Base-by-base conservation (phyloP, 2,329 filamentous ascomycete genomes). In the Dothideomycetes sp. region DNA sequence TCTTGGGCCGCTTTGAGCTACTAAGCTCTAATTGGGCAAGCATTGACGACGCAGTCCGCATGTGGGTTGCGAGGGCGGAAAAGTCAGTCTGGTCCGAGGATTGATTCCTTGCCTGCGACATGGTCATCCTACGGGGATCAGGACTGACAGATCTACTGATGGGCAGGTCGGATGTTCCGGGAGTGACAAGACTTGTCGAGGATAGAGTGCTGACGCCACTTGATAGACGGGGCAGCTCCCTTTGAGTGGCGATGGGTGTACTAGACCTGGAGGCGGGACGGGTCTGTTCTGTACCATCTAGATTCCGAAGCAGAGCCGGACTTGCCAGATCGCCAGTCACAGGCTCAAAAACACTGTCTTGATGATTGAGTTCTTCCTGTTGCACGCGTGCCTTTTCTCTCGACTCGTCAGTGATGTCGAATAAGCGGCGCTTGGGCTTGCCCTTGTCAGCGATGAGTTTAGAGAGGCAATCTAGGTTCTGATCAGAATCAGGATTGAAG, bases 31-130 rank as follows among this genome's bases (percentile, higher is more conserved):
- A 69, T 52, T 91, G 84, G 11, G 84, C 82, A 32, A 91, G 67
- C 84, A 91, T 91, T 58, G 88, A 83, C 11, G 84, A 85, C 3
- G 84, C 84, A 3, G 84, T 87, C 15, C 84, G 76, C 84, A 91
- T 91, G 57, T 91, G 84, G 10, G 84, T 88, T 10, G 84, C 85
- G 22, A 91, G 64, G 3, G 84, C 84, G 9, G 82, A 85, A 49
- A 89, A 83, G 53, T 91, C 84, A 2, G 82, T 80, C 54, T 86
- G 82, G 43, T 87, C 82, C 9, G 72, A 64, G 18, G 66, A 67
- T 47, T 70, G 73, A 15, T 62, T 59, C 46, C 62, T 60, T 35
- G 73, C 68, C 37, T 69, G 68, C 34, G 14, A 72, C 18, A 82
- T 50, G 3, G 77, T 77, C 69, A 78, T 72, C 55, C 75, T 77